phyloP scores from a whole-genome alignment of 2,329 filamentous ascomycete species.

The Plenodomus lindquistii region DNA sequence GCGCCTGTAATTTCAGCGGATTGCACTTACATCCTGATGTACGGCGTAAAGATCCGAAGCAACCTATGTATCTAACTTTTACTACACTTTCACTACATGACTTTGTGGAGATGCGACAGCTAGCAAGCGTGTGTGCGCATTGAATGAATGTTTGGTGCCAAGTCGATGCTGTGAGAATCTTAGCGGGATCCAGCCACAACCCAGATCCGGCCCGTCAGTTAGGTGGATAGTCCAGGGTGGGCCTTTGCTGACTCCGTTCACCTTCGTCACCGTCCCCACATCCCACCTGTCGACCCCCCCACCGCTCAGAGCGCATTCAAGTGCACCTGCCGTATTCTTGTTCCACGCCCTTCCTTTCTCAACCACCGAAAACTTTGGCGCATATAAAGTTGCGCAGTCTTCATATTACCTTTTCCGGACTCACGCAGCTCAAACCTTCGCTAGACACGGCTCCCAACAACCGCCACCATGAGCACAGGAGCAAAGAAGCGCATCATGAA shows the following conservation, averaged over 20 bases:
- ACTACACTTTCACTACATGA: no score
- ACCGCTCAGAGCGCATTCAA: conserved; percentile 5
- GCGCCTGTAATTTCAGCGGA: no score
- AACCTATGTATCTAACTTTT: no score
- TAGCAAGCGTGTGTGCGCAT: background rate
- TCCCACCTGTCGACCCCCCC: conserved; percentile 3
- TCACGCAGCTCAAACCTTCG: conserved; percentile 8
- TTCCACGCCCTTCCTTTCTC: background rate
- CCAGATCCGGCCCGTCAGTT: conserved; percentile 3
- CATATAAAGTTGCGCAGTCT: background rate
- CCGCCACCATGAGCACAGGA: conserved; percentile 40
- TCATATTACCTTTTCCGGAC: conserved; percentile 7
- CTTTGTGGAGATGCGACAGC: no score
- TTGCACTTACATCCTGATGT: no score
- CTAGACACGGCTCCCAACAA: conserved; percentile 2
- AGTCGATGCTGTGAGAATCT: background rate
- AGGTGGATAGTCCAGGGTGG: no score
- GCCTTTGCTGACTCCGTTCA: conserved; percentile 9
- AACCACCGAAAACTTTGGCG: conserved; percentile 1
- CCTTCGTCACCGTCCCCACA: conserved; percentile 8
- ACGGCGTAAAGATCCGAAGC: no score
- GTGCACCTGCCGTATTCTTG: background rate
- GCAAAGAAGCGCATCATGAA: conserved; percentile 54
- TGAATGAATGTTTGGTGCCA: background rate
- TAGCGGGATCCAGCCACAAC: conserved; percentile 1